Percentiles rank a stretch among this genome's conserved stretches.
phyloP scores from a whole-genome alignment of 768 basidiomycete genomes.

The Termitomyces sp. region DNA sequence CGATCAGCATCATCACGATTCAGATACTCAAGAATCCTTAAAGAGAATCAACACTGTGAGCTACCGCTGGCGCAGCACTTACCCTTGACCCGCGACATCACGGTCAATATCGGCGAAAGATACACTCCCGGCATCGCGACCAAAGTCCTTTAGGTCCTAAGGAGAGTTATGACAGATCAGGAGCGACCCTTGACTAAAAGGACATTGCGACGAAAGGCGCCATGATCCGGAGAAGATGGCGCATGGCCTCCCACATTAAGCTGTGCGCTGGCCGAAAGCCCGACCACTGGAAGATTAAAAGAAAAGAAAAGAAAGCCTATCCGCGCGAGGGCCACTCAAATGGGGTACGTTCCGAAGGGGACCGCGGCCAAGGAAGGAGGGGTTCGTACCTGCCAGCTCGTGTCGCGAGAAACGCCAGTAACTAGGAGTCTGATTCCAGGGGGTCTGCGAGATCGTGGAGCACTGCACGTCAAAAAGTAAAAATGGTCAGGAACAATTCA shows the following conservation, averaged over 20 bases:
- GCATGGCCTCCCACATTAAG: slow-evolving; percentile 8
- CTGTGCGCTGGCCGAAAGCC: slow-evolving; percentile 13
- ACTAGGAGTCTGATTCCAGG: slow-evolving; percentile 84
- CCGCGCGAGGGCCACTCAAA: slow-evolving; percentile 21
- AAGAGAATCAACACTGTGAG: neutral
- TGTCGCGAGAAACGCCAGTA: slow-evolving; percentile 87
- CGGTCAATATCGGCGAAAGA: slow-evolving; percentile 95
- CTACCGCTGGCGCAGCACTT: slow-evolving; percentile 20
- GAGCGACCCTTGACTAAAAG: slow-evolving; percentile 32
- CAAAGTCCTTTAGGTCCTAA: slow-evolving; percentile 98
- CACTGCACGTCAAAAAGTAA: slow-evolving; percentile 25
- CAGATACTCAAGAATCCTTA: slow-evolving; percentile 87
- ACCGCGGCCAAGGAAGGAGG: slow-evolving; percentile 22
- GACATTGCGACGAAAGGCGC: slow-evolving; percentile 20
- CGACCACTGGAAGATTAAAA: slow-evolving; percentile 11
- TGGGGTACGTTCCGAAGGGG: slow-evolving; percentile 14
- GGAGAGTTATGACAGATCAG: slow-evolving; percentile 41
- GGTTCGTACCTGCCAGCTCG: slow-evolving; percentile 95
- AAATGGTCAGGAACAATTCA: slow-evolving; percentile 9
- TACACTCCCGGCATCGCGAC: slow-evolving; percentile 89
- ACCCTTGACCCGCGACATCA: slow-evolving; percentile 86
- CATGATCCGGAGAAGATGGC: slow-evolving; percentile 15
- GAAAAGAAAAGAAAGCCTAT: slow-evolving; percentile 12
- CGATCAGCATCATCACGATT: slow-evolving; percentile 88
- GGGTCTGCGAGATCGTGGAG: slow-evolving; percentile 69